Conservation (phyloP, 2,329 filamentous ascomycete species). For the Pseudocercospora ulei region DNA sequence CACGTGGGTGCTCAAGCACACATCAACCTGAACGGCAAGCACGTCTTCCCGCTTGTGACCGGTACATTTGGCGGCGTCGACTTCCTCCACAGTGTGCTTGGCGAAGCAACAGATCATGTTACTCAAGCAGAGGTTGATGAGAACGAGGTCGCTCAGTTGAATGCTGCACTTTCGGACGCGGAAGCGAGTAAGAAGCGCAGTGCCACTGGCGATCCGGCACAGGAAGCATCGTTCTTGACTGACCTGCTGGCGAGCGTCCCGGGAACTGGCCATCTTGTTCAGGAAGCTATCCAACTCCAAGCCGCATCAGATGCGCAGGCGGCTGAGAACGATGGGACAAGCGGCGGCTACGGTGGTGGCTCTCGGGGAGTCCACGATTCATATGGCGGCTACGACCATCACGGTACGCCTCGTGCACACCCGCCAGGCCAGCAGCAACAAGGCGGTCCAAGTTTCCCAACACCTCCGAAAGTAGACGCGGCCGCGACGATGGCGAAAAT, state of each 20-base stretch:
- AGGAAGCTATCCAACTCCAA: constrained; percentile 42
- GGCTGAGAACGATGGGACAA: constrained; percentile 15
- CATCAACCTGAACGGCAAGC: constrained; percentile 41
- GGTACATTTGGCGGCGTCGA: constrained; percentile 47
- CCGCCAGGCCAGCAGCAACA: constrained; percentile 31
- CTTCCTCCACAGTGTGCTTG: constrained; percentile 44
- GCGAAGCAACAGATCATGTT: constrained; percentile 44
- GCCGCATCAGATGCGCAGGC: constrained; percentile 38
- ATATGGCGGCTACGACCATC: constrained; percentile 21
- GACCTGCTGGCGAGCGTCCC: constrained; percentile 68
- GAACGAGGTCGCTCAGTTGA: constrained; percentile 42
- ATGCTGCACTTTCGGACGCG: constrained; percentile 39
- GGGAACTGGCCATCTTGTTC: constrained; percentile 40
- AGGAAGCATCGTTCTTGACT: constrained; percentile 46
- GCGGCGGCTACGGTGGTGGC: constrained; percentile 16
- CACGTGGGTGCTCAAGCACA: constrained; percentile 43
- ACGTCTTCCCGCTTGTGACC: constrained; percentile 46
- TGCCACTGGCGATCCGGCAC: constrained; percentile 30
- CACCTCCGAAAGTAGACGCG: constrained; percentile 22
- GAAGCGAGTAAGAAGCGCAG: constrained; percentile 29
- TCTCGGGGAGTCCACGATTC: constrained; percentile 18
- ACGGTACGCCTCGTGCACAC: constrained; percentile 18
- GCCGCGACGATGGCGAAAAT: constrained; percentile 51
- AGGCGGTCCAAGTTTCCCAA: constrained; percentile 33
- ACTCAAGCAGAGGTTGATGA: constrained; percentile 44